Conservation (phyloP, 441 rosid genomes). For the Euphorbia celastroides region DNA sequence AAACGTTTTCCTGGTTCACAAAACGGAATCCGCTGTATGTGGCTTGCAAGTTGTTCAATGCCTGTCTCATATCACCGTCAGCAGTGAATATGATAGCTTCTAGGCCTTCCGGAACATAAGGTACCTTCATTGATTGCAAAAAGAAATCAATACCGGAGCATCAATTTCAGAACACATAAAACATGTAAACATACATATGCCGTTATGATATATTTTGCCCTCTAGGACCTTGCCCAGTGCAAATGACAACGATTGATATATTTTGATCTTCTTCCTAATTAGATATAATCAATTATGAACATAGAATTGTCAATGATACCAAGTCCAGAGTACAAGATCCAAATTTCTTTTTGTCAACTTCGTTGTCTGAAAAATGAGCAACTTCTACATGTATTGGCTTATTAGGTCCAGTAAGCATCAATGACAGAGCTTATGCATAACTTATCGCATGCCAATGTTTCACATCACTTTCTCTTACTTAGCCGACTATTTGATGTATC, state of each 20-base stretch:
- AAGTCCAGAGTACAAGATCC: too few species aligned
- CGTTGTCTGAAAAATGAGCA: not conserved
- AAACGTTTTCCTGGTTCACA: conserved; percentile 85
- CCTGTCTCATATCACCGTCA: conserved; percentile 99
- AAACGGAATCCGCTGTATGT: conserved; percentile 87
- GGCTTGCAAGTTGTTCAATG: conserved; percentile 94
- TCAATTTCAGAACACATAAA: not conserved
- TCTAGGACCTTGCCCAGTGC: not conserved
- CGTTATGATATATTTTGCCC: not conserved
- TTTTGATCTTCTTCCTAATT: too few species aligned
- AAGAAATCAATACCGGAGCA: conserved; percentile 18
- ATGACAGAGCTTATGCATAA: not conserved
- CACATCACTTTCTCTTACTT: not conserved
- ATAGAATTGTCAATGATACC: not conserved
- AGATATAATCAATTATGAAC: not conserved
- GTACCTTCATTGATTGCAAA: conserved; percentile 55
- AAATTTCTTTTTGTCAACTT: too few species aligned
- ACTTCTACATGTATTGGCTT: not conserved
- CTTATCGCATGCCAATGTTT: not conserved
- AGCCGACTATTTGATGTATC: not conserved
- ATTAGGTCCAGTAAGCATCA: not conserved
- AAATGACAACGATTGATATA: not conserved
- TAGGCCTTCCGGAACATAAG: conserved; percentile 89
- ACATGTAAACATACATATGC: not conserved
- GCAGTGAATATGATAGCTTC: conserved; percentile 97